Evolutionary conservation across 257 asterid species (phyloP), one percentile per base, ranked within the genome.

Genomic region (Orobanche coerulescens): DNA sequence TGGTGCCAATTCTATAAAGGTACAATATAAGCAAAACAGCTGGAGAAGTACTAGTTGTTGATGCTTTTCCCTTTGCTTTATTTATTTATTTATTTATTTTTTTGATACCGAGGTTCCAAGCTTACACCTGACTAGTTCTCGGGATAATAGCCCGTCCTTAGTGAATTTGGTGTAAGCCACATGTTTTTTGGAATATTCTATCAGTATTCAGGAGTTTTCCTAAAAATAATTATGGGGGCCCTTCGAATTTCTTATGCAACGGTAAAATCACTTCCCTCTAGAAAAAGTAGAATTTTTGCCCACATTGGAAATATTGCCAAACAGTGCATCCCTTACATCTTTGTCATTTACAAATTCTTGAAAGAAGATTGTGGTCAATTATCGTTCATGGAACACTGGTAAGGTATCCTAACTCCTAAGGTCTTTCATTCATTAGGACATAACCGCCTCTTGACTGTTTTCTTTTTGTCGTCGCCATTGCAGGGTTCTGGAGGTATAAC

Each of bases 401-500:
- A n/a, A n/a, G n/a, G n/a, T n/a, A n/a, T n/a, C n/a, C n/a, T n/a
- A n/a, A n/a, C n/a, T n/a, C n/a, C n/a, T n/a, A n/a, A n/a, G n/a
- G n/a, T n/a, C n/a, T n/a, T n/a, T 6, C 22, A 18, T 55, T 14
- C 25, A 31, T 4, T 10, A 55, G 24, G 46, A 55, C 46, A n/a
- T 8, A 30, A n/a, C 33, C 15, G 30, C 24, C 5, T 11, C 9
- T 57, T 34, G 18, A 47, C 22, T n/a, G 16, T 7, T 61, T 25
- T 4, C n/a, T 6, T 43, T 9, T 52, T 2, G 30, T 54, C n/a
- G 0, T 36, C 46, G 4, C 9, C 0, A 14, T 39, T 73, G 73
- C 70, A 82, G 82, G 90, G 84, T 0, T 30, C 82, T 13, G 86
- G 86, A 23, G 90, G 86, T 6, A 24, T 82, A 34, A 82, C 84